phyloP scores from a whole-genome alignment of 495 filamentous ascomycete species.

The Aspergillus ellipticus region DNA sequence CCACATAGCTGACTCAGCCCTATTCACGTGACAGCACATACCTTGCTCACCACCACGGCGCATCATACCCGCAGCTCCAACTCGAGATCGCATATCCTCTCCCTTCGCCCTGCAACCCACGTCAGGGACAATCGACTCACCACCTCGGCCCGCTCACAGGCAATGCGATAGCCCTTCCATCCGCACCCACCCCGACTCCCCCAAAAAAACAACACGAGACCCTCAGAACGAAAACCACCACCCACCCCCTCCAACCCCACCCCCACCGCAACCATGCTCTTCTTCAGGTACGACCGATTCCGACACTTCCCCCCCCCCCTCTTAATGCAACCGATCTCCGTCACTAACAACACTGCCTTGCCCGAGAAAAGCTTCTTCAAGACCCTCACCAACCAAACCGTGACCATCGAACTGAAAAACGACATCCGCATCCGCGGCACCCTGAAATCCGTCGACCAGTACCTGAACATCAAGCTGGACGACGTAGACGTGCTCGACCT shows the following conservation, averaged over 20 bases:
- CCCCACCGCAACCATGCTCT: conserved; percentile 38
- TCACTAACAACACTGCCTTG: background rate
- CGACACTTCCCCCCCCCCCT: background rate
- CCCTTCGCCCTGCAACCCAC: background rate
- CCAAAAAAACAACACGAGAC: too few relatives aligned
- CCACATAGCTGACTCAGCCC: background rate
- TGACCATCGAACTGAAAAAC: conserved; percentile 98
- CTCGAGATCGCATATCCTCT: background rate
- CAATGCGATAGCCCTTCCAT: background rate
- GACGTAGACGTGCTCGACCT: conserved; percentile 90
- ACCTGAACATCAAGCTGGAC: conserved; percentile 98
- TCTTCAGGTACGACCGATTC: conserved; percentile 39
- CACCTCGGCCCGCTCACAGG: background rate
- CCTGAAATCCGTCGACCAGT: conserved; percentile 96
- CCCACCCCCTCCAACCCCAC: conserved; percentile 1
- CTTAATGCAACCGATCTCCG: background rate
- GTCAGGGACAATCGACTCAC: background rate
- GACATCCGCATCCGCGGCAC: conserved; percentile 93
- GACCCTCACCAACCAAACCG: conserved; percentile 94
- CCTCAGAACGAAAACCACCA: background rate
- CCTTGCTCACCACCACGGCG: background rate
- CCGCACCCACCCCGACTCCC: background rate
- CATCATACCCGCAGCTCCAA: background rate
- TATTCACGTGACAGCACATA: background rate
- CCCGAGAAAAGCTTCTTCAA: conserved; percentile 88